Evolutionary conservation across 2,329 filamentous ascomycete species (phyloP), one percentile per base, ranked within the genome.

Genomic region (Cytospora mali): DNA sequence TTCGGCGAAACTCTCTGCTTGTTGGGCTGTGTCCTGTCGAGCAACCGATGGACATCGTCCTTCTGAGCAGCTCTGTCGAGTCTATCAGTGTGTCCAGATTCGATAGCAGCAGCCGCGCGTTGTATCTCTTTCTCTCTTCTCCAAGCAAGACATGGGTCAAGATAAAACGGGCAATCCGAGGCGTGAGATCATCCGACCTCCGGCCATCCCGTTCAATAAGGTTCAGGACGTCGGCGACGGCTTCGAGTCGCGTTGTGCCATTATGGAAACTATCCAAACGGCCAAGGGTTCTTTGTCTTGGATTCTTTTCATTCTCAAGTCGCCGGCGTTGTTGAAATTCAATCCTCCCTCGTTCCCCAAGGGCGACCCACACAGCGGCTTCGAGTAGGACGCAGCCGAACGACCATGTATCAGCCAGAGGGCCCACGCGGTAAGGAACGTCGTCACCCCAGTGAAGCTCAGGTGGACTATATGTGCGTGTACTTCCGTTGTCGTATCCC

Each of bases 131-230:
- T n/a, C n/a, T 18, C 6, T 21, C 4, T 13, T 42, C 25, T n/a
- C 42, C 23, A 4, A 52, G 48, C 1, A 58, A 31, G 29, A 58
- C 31, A 27, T 42, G 48, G 4, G 52, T 14, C 16, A 58, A 23
- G 1, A 33, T 31, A 13, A 58, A 29, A 2, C 1, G 16, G 48
- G 42, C 48, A 4, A 58, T 25, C 9, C 9, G 4, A 0, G 56
- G 56, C 1, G 56, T 58, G 10, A 58, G 56, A 13, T 33, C 48
- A 5, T 58, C 56, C 21, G 31, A 58, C 21, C n/a, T 58, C 29
- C 56, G 42, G 4, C 56, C 56, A 18, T 58, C 2, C 18, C 11
- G 18, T 6, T 42, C 14, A 6, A 58, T 23, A 13, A 35, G 56
- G 0, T 23, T 13, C 16, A 35, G 2, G 6, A 58, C 31, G 4